Evolutionary conservation across 1,284 basidiomycete genomes (phyloP).

Genomic region (Marasmius tenuissimus): DNA sequence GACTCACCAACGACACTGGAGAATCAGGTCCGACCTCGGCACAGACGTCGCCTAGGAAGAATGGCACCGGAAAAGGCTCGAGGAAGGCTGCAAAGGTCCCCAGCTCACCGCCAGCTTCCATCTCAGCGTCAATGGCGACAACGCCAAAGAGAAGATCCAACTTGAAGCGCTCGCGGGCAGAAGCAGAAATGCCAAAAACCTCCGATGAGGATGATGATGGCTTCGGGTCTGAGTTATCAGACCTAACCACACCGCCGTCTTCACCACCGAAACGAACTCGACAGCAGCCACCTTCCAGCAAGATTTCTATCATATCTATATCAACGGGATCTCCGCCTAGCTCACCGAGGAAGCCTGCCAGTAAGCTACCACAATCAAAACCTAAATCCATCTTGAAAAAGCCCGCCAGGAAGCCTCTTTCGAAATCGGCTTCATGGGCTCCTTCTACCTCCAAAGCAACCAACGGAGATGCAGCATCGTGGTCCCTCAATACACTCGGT

Average conservation of each 20-base stretch:
- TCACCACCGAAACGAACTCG: background rate
- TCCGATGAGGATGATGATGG: background rate
- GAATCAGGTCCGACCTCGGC: background rate
- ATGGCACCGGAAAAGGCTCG: background rate
- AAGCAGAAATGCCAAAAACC: background rate
- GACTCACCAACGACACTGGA: background rate
- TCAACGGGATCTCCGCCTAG: background rate
- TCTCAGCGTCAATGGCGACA: background rate
- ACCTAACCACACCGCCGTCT: background rate
- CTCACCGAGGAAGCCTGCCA: background rate
- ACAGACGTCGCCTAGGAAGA: background rate
- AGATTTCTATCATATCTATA: background rate
- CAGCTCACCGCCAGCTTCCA: background rate
- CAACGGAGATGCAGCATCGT: slow-evolving; percentile 2
- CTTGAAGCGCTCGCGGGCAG: background rate
- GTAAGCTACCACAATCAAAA: background rate
- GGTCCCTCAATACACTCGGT: slow-evolving; percentile 27
- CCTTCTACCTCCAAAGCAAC: background rate
- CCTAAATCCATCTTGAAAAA: background rate
- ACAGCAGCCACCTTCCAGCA: background rate
- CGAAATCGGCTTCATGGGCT: background rate
- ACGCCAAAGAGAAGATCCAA: background rate
- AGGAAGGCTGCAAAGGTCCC: background rate
- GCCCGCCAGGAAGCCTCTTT: background rate
- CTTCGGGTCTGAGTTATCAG: background rate